A percentile compares a stretch with the other conserved stretches of the same genome.
phyloP scores from a whole-genome alignment of 2,329 filamentous ascomycete species.

The Cytospora piceicola region DNA sequence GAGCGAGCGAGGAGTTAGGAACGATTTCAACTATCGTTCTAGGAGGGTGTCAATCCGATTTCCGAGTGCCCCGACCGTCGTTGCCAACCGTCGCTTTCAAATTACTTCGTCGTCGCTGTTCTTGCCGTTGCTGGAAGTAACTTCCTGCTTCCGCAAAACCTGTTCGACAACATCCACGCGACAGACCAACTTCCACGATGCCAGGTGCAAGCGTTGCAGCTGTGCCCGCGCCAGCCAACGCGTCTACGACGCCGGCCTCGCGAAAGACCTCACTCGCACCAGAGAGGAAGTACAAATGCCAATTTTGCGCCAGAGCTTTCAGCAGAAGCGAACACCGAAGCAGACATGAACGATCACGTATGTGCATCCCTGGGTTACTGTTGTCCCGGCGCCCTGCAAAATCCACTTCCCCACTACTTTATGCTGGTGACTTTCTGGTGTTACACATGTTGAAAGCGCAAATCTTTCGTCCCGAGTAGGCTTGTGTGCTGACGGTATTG shows the following conservation, averaged over 20 bases:
- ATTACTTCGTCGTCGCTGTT: conserved; percentile 35
- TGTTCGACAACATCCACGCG: conserved; percentile 35
- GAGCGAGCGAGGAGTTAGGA: conserved; percentile 55
- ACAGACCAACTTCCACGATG: conserved; percentile 57
- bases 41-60: conserved; percentile 41
- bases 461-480: background rate
- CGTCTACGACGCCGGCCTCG: conserved; percentile 64
- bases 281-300: conserved; percentile 99
- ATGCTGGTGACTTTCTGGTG: background rate
- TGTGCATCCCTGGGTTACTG: conserved; percentile 50
- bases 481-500: conserved; percentile 12
- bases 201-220: conserved; percentile 70
- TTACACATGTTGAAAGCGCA: conserved; percentile 17
- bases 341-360: conserved; percentile 97
- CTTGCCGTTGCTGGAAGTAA: conserved; percentile 26
- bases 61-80: conserved; percentile 40
- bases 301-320: conserved; percentile 97
- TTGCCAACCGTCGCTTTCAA: conserved; percentile 33
- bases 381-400: too few species aligned
- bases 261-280: conserved; percentile 78
- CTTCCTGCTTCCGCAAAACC: conserved; percentile 30
- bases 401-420: background rate
- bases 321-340: conserved; percentile 96
- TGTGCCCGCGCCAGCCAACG: conserved; percentile 64
- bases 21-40: conserved; percentile 66